These are phyloP conservation scores for Escallonia herrerae DNA, from an alignment of 129 eudicot genomes.

Conservation along the genomic window DNA sequence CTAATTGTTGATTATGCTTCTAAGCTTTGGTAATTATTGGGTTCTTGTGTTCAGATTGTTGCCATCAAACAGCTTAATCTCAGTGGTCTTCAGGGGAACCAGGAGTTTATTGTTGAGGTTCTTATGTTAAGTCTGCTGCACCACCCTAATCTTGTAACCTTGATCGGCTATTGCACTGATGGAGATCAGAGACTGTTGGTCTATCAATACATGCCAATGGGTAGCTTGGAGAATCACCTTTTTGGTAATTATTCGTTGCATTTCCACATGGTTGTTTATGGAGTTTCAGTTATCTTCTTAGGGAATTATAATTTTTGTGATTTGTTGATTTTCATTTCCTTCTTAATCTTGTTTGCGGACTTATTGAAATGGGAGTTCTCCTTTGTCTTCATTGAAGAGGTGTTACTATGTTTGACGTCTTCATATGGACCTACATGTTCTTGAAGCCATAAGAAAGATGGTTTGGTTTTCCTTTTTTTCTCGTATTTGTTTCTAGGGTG, in stretches of 20 bases:
- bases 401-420: too few relatives aligned
- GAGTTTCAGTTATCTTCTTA: not conserved
- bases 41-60: slow-evolving; percentile 48
- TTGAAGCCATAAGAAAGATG: too few relatives aligned
- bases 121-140: slow-evolving; percentile 81
- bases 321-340: not conserved
- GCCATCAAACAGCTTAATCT: slow-evolving; percentile 81
- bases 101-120: slow-evolving; percentile 85
- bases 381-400: too few relatives aligned
- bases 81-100: slow-evolving; percentile 73
- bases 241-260: slow-evolving; percentile 38
- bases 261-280: not conserved
- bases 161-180: slow-evolving; percentile 86
- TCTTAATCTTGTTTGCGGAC: not conserved
- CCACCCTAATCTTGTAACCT: slow-evolving; percentile 76
- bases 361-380: not conserved
- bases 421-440: too few relatives aligned
- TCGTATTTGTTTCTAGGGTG: too few relatives aligned
- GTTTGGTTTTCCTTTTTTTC: too few relatives aligned
- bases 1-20: too few relatives aligned
- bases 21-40: slow-evolving; percentile 1
- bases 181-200: slow-evolving; percentile 85
- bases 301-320: not conserved
- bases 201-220: slow-evolving; percentile 81
- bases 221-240: slow-evolving; percentile 88